Percentiles rank a stretch among this genome's conserved stretches.
phyloP scores from a whole-genome alignment of 2,329 filamentous ascomycete species.

The Byssochlamys sp. region DNA sequence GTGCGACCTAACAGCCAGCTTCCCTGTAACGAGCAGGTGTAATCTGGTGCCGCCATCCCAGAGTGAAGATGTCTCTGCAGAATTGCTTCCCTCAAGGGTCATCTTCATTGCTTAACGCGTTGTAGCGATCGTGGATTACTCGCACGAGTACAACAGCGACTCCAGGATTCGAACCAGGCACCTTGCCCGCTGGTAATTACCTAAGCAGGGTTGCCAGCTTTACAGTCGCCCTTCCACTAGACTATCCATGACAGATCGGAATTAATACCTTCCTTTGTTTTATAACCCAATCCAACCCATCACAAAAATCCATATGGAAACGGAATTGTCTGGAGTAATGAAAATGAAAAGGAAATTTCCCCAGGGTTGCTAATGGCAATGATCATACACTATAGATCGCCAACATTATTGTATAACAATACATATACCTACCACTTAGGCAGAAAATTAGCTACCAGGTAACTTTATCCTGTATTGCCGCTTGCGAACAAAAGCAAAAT shows the following conservation, averaged over 20 bases:
- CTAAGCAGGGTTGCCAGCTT: slow-evolving; percentile 31
- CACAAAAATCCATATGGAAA: background rate
- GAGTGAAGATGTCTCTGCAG: slow-evolving; percentile 47
- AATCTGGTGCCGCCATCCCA: slow-evolving; percentile 45
- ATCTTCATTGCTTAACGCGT: slow-evolving; percentile 45
- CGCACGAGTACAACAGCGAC: slow-evolving; percentile 45
- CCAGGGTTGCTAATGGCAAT: no score
- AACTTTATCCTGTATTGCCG: background rate
- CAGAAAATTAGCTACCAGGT: no score
- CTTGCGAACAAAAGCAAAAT: background rate
- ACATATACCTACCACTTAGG: no score
- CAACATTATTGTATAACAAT: no score
- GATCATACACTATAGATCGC: no score
- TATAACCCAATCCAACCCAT: background rate
- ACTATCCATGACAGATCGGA: slow-evolving; percentile 34
- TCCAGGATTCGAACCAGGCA: slow-evolving; percentile 49
- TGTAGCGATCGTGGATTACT: slow-evolving; percentile 47
- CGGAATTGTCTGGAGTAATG: no score
- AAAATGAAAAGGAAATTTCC: no score
- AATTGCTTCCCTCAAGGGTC: slow-evolving; percentile 51
- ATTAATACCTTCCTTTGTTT: background rate
- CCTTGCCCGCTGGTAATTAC: slow-evolving; percentile 29
- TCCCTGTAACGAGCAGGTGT: slow-evolving; percentile 36
- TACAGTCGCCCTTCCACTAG: slow-evolving; percentile 29
- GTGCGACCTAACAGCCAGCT: slow-evolving; percentile 3